These are phyloP conservation scores for Tilletia walkeri DNA, from an alignment of 1,284 basidiomycete genomes.

Conservation along the genomic window DNA sequence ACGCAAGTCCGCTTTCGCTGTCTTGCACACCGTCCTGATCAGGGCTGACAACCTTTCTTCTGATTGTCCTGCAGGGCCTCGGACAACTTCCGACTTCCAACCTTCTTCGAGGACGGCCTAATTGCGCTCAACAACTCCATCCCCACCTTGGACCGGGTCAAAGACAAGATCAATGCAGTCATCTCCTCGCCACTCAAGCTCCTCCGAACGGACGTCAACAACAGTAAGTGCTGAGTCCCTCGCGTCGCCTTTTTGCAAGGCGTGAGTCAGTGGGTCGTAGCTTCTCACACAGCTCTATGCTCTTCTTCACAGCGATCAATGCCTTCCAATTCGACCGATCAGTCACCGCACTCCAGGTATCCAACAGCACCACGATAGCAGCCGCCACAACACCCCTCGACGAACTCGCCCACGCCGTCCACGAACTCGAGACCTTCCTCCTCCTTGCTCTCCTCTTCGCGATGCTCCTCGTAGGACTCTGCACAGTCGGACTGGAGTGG, in stretches of 20 bases:
- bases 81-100: slow-evolving; percentile 76
- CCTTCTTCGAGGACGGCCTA: slow-evolving; percentile 72
- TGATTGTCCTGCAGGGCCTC: slow-evolving; percentile 72
- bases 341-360: slow-evolving; percentile 9
- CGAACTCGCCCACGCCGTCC: slow-evolving; percentile 30
- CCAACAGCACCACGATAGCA: slow-evolving; percentile 31
- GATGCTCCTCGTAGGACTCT: slow-evolving; percentile 26
- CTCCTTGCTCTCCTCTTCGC: slow-evolving; percentile 27
- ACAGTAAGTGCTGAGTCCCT: slow-evolving; percentile 21
- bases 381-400: slow-evolving; percentile 37
- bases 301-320: slow-evolving; percentile 23
- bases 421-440: slow-evolving; percentile 24
- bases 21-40: slow-evolving; percentile 23
- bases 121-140: slow-evolving; percentile 74
- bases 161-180: slow-evolving; percentile 66
- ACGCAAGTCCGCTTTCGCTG: slow-evolving; percentile 58
- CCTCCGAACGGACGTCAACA: slow-evolving; percentile 36
- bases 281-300: background rate
- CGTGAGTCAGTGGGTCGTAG: background rate
- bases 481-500: slow-evolving; percentile 32
- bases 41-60: slow-evolving; percentile 69
- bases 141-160: slow-evolving; percentile 75
- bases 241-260: background rate
- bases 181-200: slow-evolving; percentile 40
- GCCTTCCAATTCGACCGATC: slow-evolving; percentile 34